Conservation (phyloP, 768 basidiomycete genomes). For the Ramaria sp. region DNA sequence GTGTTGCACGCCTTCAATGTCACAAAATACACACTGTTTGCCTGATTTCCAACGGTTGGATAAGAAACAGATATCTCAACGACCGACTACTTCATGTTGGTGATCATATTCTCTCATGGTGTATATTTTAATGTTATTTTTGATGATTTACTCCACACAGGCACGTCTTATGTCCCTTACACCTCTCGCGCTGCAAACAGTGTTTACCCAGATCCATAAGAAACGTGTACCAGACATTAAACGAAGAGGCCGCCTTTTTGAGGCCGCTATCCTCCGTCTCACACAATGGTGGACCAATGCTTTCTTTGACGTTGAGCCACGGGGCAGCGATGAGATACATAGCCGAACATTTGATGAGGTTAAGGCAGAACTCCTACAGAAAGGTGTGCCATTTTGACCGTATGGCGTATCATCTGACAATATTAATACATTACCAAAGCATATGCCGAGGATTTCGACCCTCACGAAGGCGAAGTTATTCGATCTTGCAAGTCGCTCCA, state of each 20-base stretch:
- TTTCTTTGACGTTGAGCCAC: constrained; percentile 52
- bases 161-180: constrained; percentile 82
- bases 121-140: not conserved
- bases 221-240: constrained; percentile 68
- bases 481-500: constrained; percentile 77
- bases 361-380: constrained; percentile 22
- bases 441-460: constrained; percentile 24
- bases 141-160: no score
- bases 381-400: constrained; percentile 15
- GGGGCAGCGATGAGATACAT: constrained; percentile 50
- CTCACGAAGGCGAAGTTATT: constrained; percentile 51
- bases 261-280: constrained; percentile 63
- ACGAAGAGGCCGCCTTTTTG: constrained; percentile 81
- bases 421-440: constrained; percentile 28
- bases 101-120: constrained; percentile 3
- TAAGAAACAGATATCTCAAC: constrained; percentile 78
- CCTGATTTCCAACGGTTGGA: constrained; percentile 62
- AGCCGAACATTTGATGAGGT: constrained; percentile 73
- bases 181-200: constrained; percentile 68
- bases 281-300: constrained; percentile 74
- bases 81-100: constrained; percentile 74
- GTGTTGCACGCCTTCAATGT: constrained; percentile 61
- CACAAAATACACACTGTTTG: constrained; percentile 86
- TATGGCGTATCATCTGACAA: constrained; percentile 19
- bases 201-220: constrained; percentile 75